Evolutionary conservation across 768 basidiomycete species (phyloP).

Genomic region (Roridomyces roridus): DNA sequence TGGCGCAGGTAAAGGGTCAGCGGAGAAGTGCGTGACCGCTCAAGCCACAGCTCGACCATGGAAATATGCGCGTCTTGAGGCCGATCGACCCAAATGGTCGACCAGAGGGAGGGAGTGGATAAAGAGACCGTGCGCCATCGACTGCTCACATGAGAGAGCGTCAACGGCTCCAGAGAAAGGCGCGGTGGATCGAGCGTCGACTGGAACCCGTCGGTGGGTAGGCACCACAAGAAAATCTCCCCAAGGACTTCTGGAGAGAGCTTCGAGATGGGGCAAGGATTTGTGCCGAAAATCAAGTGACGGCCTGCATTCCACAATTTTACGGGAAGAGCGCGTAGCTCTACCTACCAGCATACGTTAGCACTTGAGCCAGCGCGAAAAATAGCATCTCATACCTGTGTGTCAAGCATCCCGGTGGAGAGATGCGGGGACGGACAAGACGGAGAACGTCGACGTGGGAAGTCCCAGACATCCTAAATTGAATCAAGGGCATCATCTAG

Average conservation of each 20-base stretch:
- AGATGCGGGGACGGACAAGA: too few species aligned
- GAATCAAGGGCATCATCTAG: too few species aligned
- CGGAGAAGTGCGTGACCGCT: constrained; percentile 11
- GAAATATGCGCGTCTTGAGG: constrained; percentile 16
- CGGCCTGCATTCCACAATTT: constrained; percentile 12
- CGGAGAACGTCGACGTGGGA: too few species aligned
- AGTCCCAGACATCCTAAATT: too few species aligned
- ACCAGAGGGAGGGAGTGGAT: constrained; percentile 30
- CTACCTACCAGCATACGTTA: too few species aligned
- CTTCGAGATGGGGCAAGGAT: constrained; percentile 7
- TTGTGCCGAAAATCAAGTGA: neutral
- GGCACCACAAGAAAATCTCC: constrained; percentile 15
- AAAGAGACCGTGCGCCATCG: constrained; percentile 31
- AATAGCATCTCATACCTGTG: too few species aligned
- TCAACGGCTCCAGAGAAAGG: constrained; percentile 17
- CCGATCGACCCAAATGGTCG: constrained; percentile 24
- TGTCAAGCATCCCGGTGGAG: too few species aligned
- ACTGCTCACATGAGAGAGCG: constrained; percentile 30
- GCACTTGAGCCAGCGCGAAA: too few species aligned
- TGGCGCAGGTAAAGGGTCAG: constrained; percentile 22
- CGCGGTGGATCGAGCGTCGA: neutral
- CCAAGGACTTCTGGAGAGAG: constrained; percentile 11
- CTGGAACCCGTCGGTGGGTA: constrained; percentile 13
- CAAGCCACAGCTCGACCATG: constrained; percentile 23
- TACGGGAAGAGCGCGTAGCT: neutral